These are phyloP conservation scores for Micromonas commoda DNA, from an alignment of 139 green algal genomes.

Conservation along the genomic window DNA sequence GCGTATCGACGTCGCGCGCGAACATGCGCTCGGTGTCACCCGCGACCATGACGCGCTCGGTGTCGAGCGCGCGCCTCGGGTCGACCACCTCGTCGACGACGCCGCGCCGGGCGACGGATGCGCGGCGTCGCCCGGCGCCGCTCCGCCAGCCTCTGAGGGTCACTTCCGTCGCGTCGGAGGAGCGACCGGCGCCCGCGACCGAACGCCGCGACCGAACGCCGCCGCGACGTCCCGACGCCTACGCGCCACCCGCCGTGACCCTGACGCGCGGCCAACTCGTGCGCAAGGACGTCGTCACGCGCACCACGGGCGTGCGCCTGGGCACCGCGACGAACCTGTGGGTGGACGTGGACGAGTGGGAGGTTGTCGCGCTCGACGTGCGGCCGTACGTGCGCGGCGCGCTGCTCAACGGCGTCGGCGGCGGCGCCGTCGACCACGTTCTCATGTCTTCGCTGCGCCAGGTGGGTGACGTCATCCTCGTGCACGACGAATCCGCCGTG, in stretches of 20 bases:
- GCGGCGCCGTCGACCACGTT: constrained; percentile 33
- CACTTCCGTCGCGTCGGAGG: too few relatives aligned
- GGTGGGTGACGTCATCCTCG: constrained; percentile 40
- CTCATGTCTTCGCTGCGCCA: constrained; percentile 32
- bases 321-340: constrained; percentile 23
- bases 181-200: too few relatives aligned
- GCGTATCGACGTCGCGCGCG: too few relatives aligned
- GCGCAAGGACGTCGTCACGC: constrained; percentile 35
- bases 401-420: constrained; percentile 18
- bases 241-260: neutral
- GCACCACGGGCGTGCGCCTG: constrained; percentile 32
- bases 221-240: too few relatives aligned
- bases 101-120: too few relatives aligned
- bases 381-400: neutral
- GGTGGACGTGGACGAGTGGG: constrained; percentile 34
- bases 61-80: too few relatives aligned
- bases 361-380: constrained; percentile 35
- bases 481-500: constrained; percentile 36
- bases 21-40: too few relatives aligned
- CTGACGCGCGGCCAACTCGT: constrained; percentile 29
- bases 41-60: too few relatives aligned
- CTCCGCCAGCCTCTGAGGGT: too few relatives aligned
- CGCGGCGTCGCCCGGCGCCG: too few relatives aligned
- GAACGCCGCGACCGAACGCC: neutral
- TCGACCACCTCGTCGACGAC: too few relatives aligned